A percentile compares a stretch with the other conserved stretches of the same genome.
Conservation (phyloP, 1,284 basidiomycete genomes). For the Moesziomyces globuligerus region DNA sequence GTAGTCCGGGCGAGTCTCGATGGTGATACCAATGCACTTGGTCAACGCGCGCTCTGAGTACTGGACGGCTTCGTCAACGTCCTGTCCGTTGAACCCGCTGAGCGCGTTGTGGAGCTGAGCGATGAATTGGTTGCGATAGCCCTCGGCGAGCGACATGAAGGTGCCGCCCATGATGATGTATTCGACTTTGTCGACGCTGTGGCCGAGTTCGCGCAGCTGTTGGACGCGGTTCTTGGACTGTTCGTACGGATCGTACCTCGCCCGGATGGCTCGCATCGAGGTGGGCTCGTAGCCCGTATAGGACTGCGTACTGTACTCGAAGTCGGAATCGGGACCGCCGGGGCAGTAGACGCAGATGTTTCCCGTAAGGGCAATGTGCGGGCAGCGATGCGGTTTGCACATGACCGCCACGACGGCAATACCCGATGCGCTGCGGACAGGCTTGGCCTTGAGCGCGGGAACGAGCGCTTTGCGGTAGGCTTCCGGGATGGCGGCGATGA, state of each 20-base stretch:
- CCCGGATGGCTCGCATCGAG: constrained; percentile 97
- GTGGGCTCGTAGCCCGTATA: constrained; percentile 98
- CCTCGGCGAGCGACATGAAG: constrained; percentile 99
- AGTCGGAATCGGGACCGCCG: constrained; percentile 98
- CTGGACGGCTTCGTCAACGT: constrained; percentile 97
- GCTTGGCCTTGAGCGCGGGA: constrained; percentile 90
- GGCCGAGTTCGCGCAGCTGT: constrained; percentile 91
- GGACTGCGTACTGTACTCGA: constrained; percentile 97
- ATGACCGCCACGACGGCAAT: constrained; percentile 99
- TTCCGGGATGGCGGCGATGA: constrained; percentile 97
- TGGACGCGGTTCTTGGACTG: constrained; percentile 94
- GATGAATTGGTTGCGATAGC: constrained; percentile 91
- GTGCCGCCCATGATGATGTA: constrained; percentile 99
- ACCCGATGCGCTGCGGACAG: constrained; percentile 96
- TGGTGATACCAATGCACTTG: constrained; percentile 98
- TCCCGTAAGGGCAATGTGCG: constrained; percentile 99
- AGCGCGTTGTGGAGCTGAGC: constrained; percentile 97
- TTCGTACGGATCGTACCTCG: constrained; percentile 98
- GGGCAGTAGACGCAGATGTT: constrained; percentile 99
- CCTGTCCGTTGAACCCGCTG: constrained; percentile 87
- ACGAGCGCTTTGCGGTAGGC: constrained; percentile 92
- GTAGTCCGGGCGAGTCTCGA: constrained; percentile 98
- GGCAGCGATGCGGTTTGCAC: constrained; percentile 99
- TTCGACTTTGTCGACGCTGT: constrained; percentile 98
- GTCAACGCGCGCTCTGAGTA: constrained; percentile 97